phyloP scores from a whole-genome alignment of 495 filamentous ascomycete genomes.

The Hyphodiscus hymeniophilus region DNA sequence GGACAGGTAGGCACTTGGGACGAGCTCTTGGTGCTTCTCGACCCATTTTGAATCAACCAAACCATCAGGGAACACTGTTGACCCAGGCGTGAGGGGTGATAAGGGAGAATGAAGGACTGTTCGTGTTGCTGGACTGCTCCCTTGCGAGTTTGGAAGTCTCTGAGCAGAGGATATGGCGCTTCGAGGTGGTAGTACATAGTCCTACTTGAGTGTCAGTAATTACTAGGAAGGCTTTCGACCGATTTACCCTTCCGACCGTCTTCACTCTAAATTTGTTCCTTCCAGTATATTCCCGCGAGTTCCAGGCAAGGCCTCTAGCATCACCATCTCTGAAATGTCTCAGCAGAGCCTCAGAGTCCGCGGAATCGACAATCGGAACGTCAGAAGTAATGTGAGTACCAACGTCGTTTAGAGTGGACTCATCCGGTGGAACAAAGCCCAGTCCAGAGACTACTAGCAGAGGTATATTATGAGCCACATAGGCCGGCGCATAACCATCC shows the following conservation, averaged over 20 bases:
- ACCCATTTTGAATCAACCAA: constrained; percentile 74
- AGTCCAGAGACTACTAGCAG: constrained; percentile 74
- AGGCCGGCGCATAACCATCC: constrained; percentile 80
- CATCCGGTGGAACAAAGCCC: constrained; percentile 26
- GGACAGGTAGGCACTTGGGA: constrained; percentile 73
- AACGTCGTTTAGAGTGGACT: constrained; percentile 48
- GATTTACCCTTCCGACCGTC: constrained; percentile 69
- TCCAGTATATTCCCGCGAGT: constrained; percentile 33
- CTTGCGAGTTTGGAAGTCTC: constrained; percentile 23
- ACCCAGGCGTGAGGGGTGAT: constrained; percentile 75
- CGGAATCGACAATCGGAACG: constrained; percentile 53
- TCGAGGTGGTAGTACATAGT: constrained; percentile 40
- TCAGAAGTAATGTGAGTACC: constrained; percentile 57
- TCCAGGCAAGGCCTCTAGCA: constrained; percentile 54
- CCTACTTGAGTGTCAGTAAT: constrained; percentile 28
- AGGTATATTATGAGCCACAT: constrained; percentile 74
- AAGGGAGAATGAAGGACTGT: constrained; percentile 73
- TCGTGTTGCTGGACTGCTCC: constrained; percentile 31
- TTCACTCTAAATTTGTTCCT: constrained; percentile 55
- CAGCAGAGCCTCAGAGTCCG: constrained; percentile 58
- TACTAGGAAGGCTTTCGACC: constrained; percentile 5
- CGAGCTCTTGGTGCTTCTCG: constrained; percentile 70
- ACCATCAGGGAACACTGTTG: constrained; percentile 78
- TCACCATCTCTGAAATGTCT: constrained; percentile 59
- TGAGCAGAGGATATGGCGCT: constrained; percentile 35